Percentiles rank a stretch among this genome's conserved stretches.
Evolutionary conservation across 2,329 filamentous ascomycete genomes (phyloP).

Genomic region (Rhynchosporium graminicola): DNA sequence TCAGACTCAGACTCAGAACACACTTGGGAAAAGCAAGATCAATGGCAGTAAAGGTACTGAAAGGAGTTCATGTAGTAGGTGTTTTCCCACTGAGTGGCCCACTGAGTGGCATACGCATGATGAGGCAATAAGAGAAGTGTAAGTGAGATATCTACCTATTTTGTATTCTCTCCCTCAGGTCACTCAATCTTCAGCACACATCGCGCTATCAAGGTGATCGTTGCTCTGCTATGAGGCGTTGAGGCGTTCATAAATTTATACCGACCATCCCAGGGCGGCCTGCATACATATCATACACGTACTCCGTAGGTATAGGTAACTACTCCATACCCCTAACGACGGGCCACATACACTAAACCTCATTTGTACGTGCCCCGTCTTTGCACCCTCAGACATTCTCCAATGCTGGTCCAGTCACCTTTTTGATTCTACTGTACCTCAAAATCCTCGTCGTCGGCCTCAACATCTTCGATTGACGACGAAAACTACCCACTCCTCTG

Average conservation of each 20-base stretch:
- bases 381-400: conserved; percentile 13
- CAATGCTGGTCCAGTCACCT: conserved; percentile 15
- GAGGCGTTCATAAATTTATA: conserved; percentile 11
- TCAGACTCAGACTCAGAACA: background rate
- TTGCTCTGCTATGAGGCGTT: no score
- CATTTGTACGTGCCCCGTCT: conserved; percentile 5
- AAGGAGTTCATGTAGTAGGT: no score
- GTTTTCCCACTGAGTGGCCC: no score
- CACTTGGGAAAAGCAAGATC: background rate
- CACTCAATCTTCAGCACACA: no score
- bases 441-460: conserved; percentile 19
- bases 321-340: conserved; percentile 5
- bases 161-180: no score
- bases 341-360: conserved; percentile 2
- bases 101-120: background rate
- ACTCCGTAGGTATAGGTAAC: background rate
- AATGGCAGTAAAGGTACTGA: no score
- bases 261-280: background rate
- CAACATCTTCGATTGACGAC: conserved; percentile 22
- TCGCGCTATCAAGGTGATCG: background rate
- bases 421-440: conserved; percentile 18
- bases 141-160: background rate
- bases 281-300: background rate
- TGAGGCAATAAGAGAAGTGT: background rate
- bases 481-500: conserved; percentile 18